A percentile compares a stretch with the other conserved stretches of the same genome.
Evolutionary conservation across 768 basidiomycete genomes (phyloP).

Genomic region (Phlegmacium glaucopus): DNA sequence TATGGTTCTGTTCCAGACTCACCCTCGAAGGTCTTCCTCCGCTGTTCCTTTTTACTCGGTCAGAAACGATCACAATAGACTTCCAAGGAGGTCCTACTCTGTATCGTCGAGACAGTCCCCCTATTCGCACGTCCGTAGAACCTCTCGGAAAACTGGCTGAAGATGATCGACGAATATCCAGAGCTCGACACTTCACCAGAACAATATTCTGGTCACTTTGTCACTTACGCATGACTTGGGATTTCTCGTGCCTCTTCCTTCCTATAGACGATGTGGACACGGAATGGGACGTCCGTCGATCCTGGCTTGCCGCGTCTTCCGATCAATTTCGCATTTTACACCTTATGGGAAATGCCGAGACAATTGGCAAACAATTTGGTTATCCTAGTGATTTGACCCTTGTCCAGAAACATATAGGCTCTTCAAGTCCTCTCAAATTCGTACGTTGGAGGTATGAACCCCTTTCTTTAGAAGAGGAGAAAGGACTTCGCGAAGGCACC

Average conservation of each 20-base stretch:
- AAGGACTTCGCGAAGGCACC: slow-evolving; percentile 27
- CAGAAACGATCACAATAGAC: slow-evolving; percentile 33
- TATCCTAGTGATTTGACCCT: slow-evolving; percentile 51
- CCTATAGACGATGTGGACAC: slow-evolving; percentile 33
- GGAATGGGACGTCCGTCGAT: slow-evolving; percentile 49
- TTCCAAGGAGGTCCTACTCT: slow-evolving; percentile 43
- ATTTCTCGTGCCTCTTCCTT: slow-evolving; percentile 63
- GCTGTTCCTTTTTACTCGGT: slow-evolving; percentile 46
- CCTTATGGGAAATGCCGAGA: slow-evolving; percentile 35
- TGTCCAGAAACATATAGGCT: slow-evolving; percentile 43
- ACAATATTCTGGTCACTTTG: slow-evolving; percentile 59
- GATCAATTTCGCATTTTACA: slow-evolving; percentile 11
- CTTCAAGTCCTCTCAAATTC: slow-evolving; percentile 49
- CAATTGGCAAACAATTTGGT: slow-evolving; percentile 44
- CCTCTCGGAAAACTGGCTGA: slow-evolving; percentile 17
- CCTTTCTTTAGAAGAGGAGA: slow-evolving; percentile 48
- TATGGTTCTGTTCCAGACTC: slow-evolving; percentile 55
- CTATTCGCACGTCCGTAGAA: slow-evolving; percentile 24
- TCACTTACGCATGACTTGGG: slow-evolving; percentile 59
- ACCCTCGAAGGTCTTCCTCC: slow-evolving; percentile 45
- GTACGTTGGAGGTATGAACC: slow-evolving; percentile 53
- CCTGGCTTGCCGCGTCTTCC: slow-evolving; percentile 36
- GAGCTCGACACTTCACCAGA: slow-evolving; percentile 52
- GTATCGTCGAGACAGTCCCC: slow-evolving; percentile 38
- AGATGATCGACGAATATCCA: slow-evolving; percentile 27